A percentile compares a stretch with the other conserved stretches of the same genome.
phyloP scores from a whole-genome alignment of 371 early-diverging fungal genomes.

The Lichtheimia hyalospora region DNA sequence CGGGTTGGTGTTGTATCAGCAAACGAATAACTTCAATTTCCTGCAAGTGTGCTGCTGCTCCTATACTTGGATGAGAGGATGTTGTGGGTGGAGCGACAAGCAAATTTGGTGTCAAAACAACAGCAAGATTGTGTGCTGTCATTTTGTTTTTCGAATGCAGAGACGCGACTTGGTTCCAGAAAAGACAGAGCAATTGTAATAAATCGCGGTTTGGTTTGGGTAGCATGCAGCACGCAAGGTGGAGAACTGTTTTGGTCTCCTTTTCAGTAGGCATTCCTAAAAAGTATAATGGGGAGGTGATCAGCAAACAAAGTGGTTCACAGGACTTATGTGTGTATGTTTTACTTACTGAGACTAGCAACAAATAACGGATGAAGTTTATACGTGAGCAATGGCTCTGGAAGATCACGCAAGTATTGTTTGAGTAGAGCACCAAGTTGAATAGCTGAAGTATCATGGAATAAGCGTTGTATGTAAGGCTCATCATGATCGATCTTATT shows the following conservation, averaged over 20 bases:
- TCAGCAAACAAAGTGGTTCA: not conserved
- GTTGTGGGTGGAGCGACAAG: conserved; percentile 69
- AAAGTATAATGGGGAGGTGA: not conserved
- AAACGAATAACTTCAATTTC: conserved; percentile 78
- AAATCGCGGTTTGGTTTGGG: conserved; percentile 92
- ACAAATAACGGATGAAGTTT: conserved; percentile 82
- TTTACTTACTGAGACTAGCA: conserved; percentile 53
- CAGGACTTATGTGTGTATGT: too few relatives aligned
- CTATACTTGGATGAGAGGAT: conserved; percentile 23
- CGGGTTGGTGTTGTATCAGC: conserved; percentile 70
- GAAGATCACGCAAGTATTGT: conserved; percentile 90
- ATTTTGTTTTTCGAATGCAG: conserved; percentile 79
- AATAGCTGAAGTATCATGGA: conserved; percentile 66
- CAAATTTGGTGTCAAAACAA: conserved; percentile 93
- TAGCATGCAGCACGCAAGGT: conserved; percentile 79
- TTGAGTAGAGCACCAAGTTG: conserved; percentile 94
- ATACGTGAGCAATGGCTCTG: conserved; percentile 92
- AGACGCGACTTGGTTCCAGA: conserved; percentile 79
- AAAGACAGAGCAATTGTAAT: conserved; percentile 79
- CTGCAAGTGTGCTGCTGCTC: conserved; percentile 49
- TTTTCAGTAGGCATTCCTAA: conserved; percentile 44
- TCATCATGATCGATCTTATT: conserved; percentile 57
- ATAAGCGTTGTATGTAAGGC: not conserved
- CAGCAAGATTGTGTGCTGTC: conserved; percentile 88
- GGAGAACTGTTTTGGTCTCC: conserved; percentile 60